phyloP scores from a whole-genome alignment of 495 filamentous ascomycete genomes.

The Hyphodiscus hymeniophilus region DNA sequence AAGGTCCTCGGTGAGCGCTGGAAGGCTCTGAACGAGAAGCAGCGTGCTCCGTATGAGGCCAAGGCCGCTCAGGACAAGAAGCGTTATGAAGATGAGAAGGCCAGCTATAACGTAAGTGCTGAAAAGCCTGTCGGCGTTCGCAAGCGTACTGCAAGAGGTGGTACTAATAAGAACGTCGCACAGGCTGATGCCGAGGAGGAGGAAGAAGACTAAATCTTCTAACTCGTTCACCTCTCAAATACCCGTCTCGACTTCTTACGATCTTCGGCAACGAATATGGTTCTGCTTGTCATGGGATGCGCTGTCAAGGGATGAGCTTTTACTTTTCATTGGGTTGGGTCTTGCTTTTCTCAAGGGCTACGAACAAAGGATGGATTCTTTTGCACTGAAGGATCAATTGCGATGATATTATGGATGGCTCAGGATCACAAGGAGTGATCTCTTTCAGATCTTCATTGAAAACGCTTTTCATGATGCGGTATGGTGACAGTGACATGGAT shows the following conservation, averaged over 20 bases:
- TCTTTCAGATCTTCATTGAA: slow-evolving; percentile 19
- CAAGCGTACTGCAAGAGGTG: slow-evolving; percentile 7
- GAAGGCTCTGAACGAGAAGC: slow-evolving; percentile 88
- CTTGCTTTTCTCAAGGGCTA: slow-evolving; percentile 32
- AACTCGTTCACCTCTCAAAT: slow-evolving; percentile 7
- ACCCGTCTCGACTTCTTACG: slow-evolving; percentile 22
- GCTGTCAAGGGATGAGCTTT: slow-evolving; percentile 23
- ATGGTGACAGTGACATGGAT: slow-evolving; percentile 12
- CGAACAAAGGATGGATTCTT: slow-evolving; percentile 15
- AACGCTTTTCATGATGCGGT: slow-evolving; percentile 17
- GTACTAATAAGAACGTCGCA: slow-evolving; percentile 19
- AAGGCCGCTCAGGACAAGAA: slow-evolving; percentile 97
- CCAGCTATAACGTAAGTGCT: slow-evolving; percentile 70
- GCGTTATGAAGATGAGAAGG: slow-evolving; percentile 97
- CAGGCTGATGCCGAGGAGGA: slow-evolving; percentile 43
- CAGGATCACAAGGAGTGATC: slow-evolving; percentile 17
- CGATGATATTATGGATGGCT: slow-evolving; percentile 21
- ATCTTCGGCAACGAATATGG: slow-evolving; percentile 20
- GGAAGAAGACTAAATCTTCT: slow-evolving; percentile 25
- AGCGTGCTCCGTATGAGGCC: slow-evolving; percentile 86
- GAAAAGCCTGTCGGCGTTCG: slow-evolving; percentile 9
- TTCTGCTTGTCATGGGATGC: slow-evolving; percentile 23
- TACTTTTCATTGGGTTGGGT: slow-evolving; percentile 38
- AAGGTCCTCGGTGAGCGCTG: slow-evolving; percentile 96
- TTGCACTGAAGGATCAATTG: slow-evolving; percentile 11